Evolutionary conservation across 1,284 basidiomycete species (phyloP), one percentile per base, ranked within the genome.

Genomic region (Lentinula novae-zelandiae): DNA sequence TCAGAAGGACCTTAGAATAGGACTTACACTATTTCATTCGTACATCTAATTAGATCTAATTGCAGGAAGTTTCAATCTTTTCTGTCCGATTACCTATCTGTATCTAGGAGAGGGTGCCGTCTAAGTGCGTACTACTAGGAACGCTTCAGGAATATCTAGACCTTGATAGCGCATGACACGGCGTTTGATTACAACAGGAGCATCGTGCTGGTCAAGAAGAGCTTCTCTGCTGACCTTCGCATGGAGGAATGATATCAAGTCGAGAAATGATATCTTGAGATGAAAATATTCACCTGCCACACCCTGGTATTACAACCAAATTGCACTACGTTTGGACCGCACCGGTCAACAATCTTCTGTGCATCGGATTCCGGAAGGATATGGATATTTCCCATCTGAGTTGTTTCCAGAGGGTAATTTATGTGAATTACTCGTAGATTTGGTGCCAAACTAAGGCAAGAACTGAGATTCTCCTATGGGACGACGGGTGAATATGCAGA

Each of bases 141-240:
- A 89, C 54, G 83, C 82, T 64, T 90, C 89, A 46, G 89, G 89
- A 12, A 91, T 75, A 65, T 87, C 86, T 4, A 82, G 81, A 60
- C 74, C 81, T 65, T 89, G 86, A 65, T 86, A 89, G 0, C 77
- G 75, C 3, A 71, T 75, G 5, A 91, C 72, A 2, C 66, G 69
- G 5, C 76, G 77, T 51, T 75, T 70, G 12, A 75, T 44, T n/a
- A 59, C 67, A 7, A 68, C 68, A 34, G 80, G 71, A 31, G 66
- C 68, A 0, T 80, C 79, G 44, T 76, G 68, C 31, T 75, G 75
- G 6, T 74, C 71, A 4, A 70, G 64, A 1, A 67, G 54, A 5
- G 82, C 72, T 22, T 65, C 66, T 60, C 82, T 77, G 53, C 78
- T 75, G 10, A 89, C 78, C 87, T 89, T 66, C 4, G 38, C 42